These are phyloP conservation scores for Phaseolus coccineus DNA, from an alignment of 331 rosid species.

Conservation along the genomic window DNA sequence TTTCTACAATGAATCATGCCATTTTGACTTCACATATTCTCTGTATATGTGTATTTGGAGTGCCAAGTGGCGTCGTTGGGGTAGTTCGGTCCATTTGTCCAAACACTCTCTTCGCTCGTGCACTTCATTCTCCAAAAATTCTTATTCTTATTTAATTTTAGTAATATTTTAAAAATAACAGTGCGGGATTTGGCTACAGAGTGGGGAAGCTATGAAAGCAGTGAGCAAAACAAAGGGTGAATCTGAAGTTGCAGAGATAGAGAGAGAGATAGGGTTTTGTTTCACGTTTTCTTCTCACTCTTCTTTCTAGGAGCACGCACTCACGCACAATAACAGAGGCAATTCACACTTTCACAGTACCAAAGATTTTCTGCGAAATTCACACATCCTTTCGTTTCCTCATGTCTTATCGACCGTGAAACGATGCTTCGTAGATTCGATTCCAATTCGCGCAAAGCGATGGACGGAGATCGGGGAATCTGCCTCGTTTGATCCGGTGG, in stretches of 20 bases:
- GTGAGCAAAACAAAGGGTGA: conserved; percentile 32
- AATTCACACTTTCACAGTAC: background rate
- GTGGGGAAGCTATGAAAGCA: conserved; percentile 74
- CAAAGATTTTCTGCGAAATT: conserved; percentile 27
- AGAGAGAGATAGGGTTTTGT: conserved; percentile 46
- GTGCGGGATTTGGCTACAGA: conserved; percentile 39
- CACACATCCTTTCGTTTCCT: background rate
- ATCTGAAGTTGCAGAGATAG: conserved; percentile 24
- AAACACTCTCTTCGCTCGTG: background rate
- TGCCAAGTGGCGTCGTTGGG: conserved; percentile 27
- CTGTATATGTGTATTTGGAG: too few relatives aligned
- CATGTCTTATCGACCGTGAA: background rate
- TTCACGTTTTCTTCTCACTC: conserved; percentile 2
- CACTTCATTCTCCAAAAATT: background rate
- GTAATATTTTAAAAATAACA: conserved; percentile 48
- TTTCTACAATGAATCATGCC: background rate
- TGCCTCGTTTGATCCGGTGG: background rate
- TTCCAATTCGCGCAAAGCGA: conserved; percentile 4
- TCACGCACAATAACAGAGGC: background rate
- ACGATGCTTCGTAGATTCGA: background rate
- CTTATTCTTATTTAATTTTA: background rate
- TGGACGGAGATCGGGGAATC: conserved; percentile 56
- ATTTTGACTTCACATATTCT: background rate
- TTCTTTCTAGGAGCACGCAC: background rate
- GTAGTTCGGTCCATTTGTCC: conserved; percentile 49